These are phyloP conservation scores for Talaromyces adpressus DNA, from an alignment of 495 filamentous ascomycete species.

Conservation along the genomic window DNA sequence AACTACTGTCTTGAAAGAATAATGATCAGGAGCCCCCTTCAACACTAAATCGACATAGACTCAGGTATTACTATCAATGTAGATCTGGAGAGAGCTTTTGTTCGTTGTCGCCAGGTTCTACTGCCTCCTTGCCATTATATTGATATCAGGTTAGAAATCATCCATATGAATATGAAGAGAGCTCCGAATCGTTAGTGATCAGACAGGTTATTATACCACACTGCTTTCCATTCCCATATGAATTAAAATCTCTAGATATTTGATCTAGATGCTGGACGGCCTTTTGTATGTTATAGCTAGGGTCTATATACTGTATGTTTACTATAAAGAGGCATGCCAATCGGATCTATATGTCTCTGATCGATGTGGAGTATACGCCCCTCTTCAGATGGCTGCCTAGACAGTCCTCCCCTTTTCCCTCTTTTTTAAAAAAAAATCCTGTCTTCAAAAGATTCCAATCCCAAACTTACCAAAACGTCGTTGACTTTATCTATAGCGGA, in stretches of 20 bases:
- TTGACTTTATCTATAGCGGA: neutral
- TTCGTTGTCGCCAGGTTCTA: neutral
- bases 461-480: neutral
- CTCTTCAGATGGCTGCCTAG: neutral
- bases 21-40: too few relatives aligned
- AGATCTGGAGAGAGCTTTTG: neutral
- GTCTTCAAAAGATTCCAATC: neutral
- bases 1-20: too few relatives aligned
- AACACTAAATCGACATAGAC: too few relatives aligned
- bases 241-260: too few relatives aligned
- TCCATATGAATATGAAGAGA: too few relatives aligned
- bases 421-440: neutral
- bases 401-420: neutral
- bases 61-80: neutral
- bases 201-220: too few relatives aligned
- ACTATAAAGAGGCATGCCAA: neutral
- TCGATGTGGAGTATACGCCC: neutral
- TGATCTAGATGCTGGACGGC: too few relatives aligned
- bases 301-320: neutral
- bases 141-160: too few relatives aligned
- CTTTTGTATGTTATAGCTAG: too few relatives aligned
- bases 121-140: neutral
- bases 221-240: too few relatives aligned
- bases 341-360: neutral
- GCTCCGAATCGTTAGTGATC: too few relatives aligned